These are phyloP conservation scores for Kurtzmaniella quercitrusa DNA, from an alignment of 1,139 yeast species.

Conservation along the genomic window DNA sequence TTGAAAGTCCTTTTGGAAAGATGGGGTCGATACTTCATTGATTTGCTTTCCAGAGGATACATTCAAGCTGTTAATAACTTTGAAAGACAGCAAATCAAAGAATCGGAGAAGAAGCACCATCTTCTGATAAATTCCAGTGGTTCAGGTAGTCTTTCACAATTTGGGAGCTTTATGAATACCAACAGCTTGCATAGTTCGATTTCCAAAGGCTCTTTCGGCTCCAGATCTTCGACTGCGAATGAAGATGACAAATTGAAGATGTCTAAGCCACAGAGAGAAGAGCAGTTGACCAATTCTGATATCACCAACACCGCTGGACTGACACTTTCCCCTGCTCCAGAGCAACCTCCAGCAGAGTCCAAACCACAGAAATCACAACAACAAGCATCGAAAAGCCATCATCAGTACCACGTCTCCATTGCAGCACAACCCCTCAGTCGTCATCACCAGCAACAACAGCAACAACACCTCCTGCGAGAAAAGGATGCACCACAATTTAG, in stretches of 20 bases:
- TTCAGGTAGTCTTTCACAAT: background rate
- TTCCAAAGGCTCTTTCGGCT: conserved; percentile 3
- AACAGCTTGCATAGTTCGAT: background rate
- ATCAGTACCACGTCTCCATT: conserved; percentile 18
- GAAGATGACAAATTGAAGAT: background rate
- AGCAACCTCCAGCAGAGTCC: background rate
- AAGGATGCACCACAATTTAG: conserved; percentile 50
- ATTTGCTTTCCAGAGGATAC: conserved; percentile 57
- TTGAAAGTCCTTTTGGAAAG: conserved; percentile 56
- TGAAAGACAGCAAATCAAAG: conserved; percentile 28
- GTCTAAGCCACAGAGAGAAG: background rate
- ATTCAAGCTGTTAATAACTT: conserved; percentile 51
- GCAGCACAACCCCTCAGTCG: too few relatives aligned
- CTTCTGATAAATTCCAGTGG: background rate
- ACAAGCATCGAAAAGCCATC: background rate
- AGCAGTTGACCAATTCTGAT: background rate
- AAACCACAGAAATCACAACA: background rate
- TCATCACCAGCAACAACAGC: conserved; percentile 16
- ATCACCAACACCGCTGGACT: background rate
- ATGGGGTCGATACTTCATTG: conserved; percentile 71
- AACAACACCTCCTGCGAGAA: conserved; percentile 10
- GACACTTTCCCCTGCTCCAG: background rate
- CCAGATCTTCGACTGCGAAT: background rate
- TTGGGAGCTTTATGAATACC: background rate
- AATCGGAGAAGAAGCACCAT: conserved; percentile 1